Percentiles rank a stretch among this genome's conserved stretches.
Evolutionary conservation across 2,329 filamentous ascomycete genomes (phyloP).

Genomic region (Fusarium xylarioides): DNA sequence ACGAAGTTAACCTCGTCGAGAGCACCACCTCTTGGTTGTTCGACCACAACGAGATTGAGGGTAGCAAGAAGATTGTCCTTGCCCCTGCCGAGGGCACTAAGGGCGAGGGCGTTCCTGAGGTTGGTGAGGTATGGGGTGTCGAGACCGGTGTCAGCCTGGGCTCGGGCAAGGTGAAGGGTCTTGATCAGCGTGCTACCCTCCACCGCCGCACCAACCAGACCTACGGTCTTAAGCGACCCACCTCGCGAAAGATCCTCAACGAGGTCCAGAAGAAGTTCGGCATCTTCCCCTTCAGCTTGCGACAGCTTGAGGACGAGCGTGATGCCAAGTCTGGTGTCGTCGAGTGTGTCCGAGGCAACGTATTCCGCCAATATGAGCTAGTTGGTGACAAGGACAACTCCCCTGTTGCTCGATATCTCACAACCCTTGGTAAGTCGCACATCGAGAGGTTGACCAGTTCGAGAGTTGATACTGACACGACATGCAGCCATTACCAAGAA

Average conservation of each 20-base stretch:
- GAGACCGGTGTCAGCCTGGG: slow-evolving; percentile 93
- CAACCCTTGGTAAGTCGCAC: slow-evolving; percentile 83
- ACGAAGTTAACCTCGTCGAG: slow-evolving; percentile 93
- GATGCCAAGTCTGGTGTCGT: slow-evolving; percentile 95
- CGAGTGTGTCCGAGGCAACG: slow-evolving; percentile 92
- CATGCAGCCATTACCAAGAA: slow-evolving; percentile 92
- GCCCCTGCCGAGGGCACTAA: slow-evolving; percentile 86
- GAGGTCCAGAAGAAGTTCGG: slow-evolving; percentile 98
- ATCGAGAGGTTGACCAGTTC: background rate
- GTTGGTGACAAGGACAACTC: slow-evolving; percentile 91
- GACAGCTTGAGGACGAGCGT: slow-evolving; percentile 96
- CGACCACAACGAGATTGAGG: slow-evolving; percentile 96
- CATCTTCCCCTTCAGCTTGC: slow-evolving; percentile 95
- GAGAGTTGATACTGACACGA: slow-evolving; percentile 13
- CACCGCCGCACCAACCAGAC: slow-evolving; percentile 93
- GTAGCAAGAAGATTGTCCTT: slow-evolving; percentile 96
- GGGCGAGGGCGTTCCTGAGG: slow-evolving; percentile 87
- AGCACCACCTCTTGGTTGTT: slow-evolving; percentile 98
- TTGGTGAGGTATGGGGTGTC: slow-evolving; percentile 96
- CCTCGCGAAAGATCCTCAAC: slow-evolving; percentile 89
- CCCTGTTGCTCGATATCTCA: slow-evolving; percentile 86
- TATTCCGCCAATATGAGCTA: slow-evolving; percentile 95
- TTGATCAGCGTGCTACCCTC: slow-evolving; percentile 87
- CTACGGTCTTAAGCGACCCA: slow-evolving; percentile 92
- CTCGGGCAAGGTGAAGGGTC: slow-evolving; percentile 91